phyloP scores from a whole-genome alignment of 2,329 filamentous ascomycete species.

The Aspergillus sp. region DNA sequence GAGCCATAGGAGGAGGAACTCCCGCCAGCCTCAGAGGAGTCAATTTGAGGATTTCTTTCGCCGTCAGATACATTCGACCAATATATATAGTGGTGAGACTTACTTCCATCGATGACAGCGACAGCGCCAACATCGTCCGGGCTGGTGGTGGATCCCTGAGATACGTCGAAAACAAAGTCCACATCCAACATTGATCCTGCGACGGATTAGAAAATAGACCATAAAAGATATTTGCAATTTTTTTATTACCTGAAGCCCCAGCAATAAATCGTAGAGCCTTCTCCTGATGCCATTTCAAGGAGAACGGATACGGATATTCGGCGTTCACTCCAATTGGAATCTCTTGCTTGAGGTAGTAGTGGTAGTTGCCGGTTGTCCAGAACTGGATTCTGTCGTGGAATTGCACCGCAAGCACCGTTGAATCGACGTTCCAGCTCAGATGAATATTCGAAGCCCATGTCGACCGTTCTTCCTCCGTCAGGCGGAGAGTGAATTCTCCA shows the following conservation, averaged over 20 bases:
- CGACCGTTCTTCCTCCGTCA: slow-evolving; percentile 61
- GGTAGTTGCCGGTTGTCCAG: slow-evolving; percentile 97
- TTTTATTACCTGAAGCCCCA: slow-evolving; percentile 50
- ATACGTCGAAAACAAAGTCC: slow-evolving; percentile 69
- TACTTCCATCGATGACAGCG: slow-evolving; percentile 79
- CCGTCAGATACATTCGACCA: slow-evolving; percentile 18
- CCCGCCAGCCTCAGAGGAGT: slow-evolving; percentile 84
- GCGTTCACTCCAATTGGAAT: slow-evolving; percentile 52
- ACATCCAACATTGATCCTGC: slow-evolving; percentile 56
- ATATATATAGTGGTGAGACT: slow-evolving; percentile 29
- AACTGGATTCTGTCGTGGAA: slow-evolving; percentile 77
- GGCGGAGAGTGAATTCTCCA: slow-evolving; percentile 81
- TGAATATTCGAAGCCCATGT: slow-evolving; percentile 60
- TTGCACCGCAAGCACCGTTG: slow-evolving; percentile 81
- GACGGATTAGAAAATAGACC: slow-evolving; percentile 1
- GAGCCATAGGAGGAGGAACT: slow-evolving; percentile 88
- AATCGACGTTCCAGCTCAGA: slow-evolving; percentile 88
- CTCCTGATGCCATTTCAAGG: slow-evolving; percentile 77
- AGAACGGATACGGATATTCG: slow-evolving; percentile 25
- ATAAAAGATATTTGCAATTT: slow-evolving; percentile 12
- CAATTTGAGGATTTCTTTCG: slow-evolving; percentile 66
- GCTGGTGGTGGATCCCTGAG: slow-evolving; percentile 67
- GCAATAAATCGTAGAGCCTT: slow-evolving; percentile 70
- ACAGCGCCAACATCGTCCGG: slow-evolving; percentile 78
- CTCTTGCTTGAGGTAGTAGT: slow-evolving; percentile 97